Conservation (phyloP, 129 eudicot species). For the Artemisia annua region DNA sequence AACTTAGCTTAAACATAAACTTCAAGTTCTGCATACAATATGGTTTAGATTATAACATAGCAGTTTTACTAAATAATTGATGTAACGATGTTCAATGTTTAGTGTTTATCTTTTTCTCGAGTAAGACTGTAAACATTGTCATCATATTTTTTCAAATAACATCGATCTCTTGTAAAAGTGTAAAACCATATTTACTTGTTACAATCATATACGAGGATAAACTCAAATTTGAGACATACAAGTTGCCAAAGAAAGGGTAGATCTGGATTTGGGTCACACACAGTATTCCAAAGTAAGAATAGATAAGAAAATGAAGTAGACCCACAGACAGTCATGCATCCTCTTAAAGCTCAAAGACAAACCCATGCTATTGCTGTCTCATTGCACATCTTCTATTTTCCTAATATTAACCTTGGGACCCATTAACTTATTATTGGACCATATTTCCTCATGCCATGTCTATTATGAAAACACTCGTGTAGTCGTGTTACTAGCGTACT, state of each 20-base stretch:
- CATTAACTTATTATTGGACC: slow-evolving; percentile 32
- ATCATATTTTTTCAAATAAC: too few species aligned
- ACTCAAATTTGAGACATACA: background rate
- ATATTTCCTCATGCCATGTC: slow-evolving; percentile 39
- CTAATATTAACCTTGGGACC: slow-evolving; percentile 19
- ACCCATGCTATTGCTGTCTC: slow-evolving; percentile 30
- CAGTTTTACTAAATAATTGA: too few species aligned
- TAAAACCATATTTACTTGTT: background rate
- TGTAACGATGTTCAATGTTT: too few species aligned
- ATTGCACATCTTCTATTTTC: slow-evolving; percentile 5
- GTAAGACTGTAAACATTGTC: too few species aligned
- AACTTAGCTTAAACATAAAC: too few species aligned
- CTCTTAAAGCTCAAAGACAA: slow-evolving; percentile 40
- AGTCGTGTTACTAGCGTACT: background rate
- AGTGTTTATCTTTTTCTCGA: too few species aligned
- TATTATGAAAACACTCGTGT: slow-evolving; percentile 4
- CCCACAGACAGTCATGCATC: too few species aligned
- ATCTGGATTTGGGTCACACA: slow-evolving; percentile 27
- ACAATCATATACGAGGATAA: background rate
- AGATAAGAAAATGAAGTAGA: slow-evolving; percentile 17
- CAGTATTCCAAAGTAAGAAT: slow-evolving; percentile 21
- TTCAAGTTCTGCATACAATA: too few species aligned
- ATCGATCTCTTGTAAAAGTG: too few species aligned
- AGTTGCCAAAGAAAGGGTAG: background rate
- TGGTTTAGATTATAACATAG: too few species aligned